Conservation (phyloP, 176 grass and related monocot species). For the Secale cereale region DNA sequence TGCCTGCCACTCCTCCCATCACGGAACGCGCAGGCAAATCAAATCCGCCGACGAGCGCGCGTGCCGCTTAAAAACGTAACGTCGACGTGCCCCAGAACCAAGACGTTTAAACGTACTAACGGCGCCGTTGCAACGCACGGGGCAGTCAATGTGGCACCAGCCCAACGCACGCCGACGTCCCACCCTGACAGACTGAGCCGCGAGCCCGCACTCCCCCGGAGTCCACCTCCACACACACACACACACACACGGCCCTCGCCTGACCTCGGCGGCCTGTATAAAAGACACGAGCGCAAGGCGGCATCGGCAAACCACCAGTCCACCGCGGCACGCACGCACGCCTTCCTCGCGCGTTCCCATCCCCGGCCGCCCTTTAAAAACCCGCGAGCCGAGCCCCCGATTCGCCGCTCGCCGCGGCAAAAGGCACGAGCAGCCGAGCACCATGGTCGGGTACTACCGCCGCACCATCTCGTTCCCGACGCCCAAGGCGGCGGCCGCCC, state of each 20-base stretch:
- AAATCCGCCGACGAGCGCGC: not conserved
- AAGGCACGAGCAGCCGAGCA: not conserved
- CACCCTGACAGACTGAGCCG: not conserved
- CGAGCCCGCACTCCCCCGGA: not conserved
- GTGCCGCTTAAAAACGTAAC: too few species aligned
- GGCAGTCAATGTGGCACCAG: constrained; percentile 15
- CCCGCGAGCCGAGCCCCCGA: not conserved
- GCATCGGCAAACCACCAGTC: not conserved
- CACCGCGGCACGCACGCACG: not conserved
- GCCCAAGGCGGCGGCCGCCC: not conserved
- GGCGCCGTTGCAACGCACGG: not conserved
- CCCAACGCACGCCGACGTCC: not conserved
- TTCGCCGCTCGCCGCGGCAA: not conserved
- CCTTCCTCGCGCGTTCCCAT: constrained; percentile 2
- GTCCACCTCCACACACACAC: not conserved
- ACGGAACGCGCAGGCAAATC: not conserved
- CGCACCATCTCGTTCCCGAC: constrained; percentile 62
- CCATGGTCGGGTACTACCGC: constrained; percentile 50
- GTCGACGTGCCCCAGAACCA: not conserved
- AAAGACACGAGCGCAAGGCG: not conserved
- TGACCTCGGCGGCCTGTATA: not conserved
- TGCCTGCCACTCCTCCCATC: constrained; percentile 3
- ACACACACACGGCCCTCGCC: not conserved
- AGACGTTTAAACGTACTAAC: not conserved
- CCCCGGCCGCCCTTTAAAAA: not conserved